These are phyloP conservation scores for Solanum bulbocastanum DNA, from an alignment of 257 asterid genomes.

Conservation along the genomic window DNA sequence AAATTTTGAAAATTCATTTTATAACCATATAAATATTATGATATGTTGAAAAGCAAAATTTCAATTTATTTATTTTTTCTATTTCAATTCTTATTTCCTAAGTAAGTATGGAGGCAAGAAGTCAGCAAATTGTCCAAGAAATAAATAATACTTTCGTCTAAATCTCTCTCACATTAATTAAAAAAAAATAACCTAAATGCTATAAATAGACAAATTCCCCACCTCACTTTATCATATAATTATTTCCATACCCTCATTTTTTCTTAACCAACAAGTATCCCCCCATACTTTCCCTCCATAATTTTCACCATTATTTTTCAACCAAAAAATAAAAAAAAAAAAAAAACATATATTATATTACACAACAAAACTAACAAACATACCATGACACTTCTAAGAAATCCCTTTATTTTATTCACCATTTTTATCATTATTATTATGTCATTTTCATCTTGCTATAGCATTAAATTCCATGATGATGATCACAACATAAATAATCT, in stretches of 20 bases:
- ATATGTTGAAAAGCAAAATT: too few species aligned
- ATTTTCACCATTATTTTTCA: background rate
- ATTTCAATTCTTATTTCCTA: background rate
- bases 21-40: too few species aligned
- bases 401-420: background rate
- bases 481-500: background rate
- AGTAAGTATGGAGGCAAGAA: slow-evolving; percentile 1
- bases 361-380: background rate
- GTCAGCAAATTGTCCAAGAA: slow-evolving; percentile 2
- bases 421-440: background rate
- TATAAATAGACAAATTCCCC: background rate
- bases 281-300: background rate
- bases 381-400: background rate
- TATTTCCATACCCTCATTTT: background rate
- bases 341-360: background rate
- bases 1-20: too few species aligned
- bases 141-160: background rate
- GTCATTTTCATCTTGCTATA: background rate
- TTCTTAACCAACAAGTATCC: background rate
- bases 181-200: background rate
- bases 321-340: background rate
- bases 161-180: background rate
- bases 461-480: background rate
- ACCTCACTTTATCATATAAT: background rate
- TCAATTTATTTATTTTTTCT: background rate